These are phyloP conservation scores for Paramecium primaurelia DNA, from an alignment of 73 alveolate species.

Conservation along the genomic window DNA sequence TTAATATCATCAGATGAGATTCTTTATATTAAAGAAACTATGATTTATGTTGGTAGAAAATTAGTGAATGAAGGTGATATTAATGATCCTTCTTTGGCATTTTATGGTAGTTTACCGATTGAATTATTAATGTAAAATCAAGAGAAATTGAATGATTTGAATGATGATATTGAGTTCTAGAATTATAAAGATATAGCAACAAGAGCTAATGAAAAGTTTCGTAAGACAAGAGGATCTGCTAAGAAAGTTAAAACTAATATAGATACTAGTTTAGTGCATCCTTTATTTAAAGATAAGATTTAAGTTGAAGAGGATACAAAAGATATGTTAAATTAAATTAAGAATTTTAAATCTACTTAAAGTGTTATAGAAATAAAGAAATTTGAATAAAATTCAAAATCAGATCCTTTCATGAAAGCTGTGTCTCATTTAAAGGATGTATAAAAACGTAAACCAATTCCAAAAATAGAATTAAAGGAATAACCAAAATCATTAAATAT, in stretches of 20 bases:
- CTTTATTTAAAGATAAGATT: neutral
- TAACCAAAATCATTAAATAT: conserved; percentile 49
- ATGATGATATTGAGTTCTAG: conserved; percentile 58
- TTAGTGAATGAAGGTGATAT: conserved; percentile 60
- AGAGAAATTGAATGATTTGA: conserved; percentile 67
- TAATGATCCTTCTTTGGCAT: conserved; percentile 71
- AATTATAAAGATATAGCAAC: conserved; percentile 39
- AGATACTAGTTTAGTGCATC: neutral
- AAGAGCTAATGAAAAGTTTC: conserved; percentile 37
- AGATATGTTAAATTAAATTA: conserved; percentile 63
- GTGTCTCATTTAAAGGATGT: conserved; percentile 34
- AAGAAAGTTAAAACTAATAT: conserved; percentile 10
- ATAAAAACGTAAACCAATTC: neutral
- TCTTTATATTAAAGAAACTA: conserved; percentile 89
- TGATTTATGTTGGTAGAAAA: conserved; percentile 91
- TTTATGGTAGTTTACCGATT: conserved; percentile 49
- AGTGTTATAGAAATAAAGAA: conserved; percentile 51
- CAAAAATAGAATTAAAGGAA: conserved; percentile 13
- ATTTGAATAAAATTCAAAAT: neutral
- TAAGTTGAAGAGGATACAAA: neutral
- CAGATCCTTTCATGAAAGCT: conserved; percentile 4
- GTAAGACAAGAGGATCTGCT: conserved; percentile 53
- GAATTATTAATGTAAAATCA: conserved; percentile 68
- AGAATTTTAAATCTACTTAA: conserved; percentile 13
- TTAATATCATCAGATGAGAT: conserved; percentile 87